phyloP scores from a whole-genome alignment of 768 basidiomycete species.

The Collybiopsis confluens region DNA sequence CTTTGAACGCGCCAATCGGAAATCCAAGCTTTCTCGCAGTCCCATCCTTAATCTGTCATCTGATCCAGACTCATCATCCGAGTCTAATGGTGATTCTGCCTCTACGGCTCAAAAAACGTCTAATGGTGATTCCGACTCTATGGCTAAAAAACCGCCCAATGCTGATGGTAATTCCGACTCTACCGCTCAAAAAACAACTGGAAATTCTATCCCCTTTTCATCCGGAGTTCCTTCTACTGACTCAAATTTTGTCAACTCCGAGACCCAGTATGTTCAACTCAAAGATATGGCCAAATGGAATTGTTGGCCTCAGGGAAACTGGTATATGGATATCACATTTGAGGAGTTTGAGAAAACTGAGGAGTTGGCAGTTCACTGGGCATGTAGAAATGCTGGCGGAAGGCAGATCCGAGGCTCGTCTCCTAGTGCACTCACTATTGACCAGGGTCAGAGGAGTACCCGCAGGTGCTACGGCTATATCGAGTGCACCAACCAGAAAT shows the following conservation, averaged over 20 bases:
- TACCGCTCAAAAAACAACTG: too few relatives aligned
- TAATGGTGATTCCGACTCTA: too few relatives aligned
- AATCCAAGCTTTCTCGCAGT: too few relatives aligned
- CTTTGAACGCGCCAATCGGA: too few relatives aligned
- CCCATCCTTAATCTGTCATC: too few relatives aligned
- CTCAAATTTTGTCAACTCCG: not conserved
- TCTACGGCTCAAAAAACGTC: too few relatives aligned
- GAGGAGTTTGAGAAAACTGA: not conserved
- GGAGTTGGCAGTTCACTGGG: constrained; percentile 3
- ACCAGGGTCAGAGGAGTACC: not conserved
- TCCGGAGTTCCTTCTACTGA: too few relatives aligned
- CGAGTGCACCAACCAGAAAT: not conserved
- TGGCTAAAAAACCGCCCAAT: too few relatives aligned
- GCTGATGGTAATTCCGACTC: too few relatives aligned
- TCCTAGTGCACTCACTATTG: not conserved
- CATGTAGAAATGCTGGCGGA: not conserved
- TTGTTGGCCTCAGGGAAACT: constrained; percentile 8
- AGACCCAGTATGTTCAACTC: not conserved
- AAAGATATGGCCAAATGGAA: constrained; percentile 1
- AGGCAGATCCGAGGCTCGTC: not conserved
- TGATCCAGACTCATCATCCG: too few relatives aligned
- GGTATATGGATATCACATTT: not conserved
- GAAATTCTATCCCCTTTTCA: too few relatives aligned
- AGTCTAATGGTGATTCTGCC: too few relatives aligned
- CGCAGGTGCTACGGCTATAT: not conserved